These are phyloP conservation scores for Rutidosis leptorrhynchoides DNA, from an alignment of 129 eudicot species.

Conservation along the genomic window DNA sequence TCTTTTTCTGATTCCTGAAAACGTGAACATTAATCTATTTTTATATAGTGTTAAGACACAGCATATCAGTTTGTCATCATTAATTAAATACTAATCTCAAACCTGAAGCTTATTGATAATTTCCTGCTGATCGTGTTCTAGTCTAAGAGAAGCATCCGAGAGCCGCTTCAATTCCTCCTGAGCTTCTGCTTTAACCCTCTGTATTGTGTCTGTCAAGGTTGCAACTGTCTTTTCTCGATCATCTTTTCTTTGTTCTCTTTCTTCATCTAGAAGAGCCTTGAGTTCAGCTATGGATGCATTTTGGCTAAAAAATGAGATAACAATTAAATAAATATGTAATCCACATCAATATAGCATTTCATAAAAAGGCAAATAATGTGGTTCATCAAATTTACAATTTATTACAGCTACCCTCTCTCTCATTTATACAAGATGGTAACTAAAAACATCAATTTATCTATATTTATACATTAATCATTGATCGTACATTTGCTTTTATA, in stretches of 20 bases:
- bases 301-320: conserved; percentile 58
- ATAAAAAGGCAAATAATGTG: too few relatives aligned
- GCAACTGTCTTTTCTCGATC: conserved; percentile 74
- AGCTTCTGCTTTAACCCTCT: conserved; percentile 77
- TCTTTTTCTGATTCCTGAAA: conserved; percentile 82
- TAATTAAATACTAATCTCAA: conserved; percentile 14
- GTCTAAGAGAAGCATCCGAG: conserved; percentile 54
- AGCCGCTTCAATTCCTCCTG: conserved; percentile 76
- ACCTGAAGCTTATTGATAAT: conserved; percentile 93
- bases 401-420: background rate
- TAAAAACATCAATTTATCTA: conserved; percentile 8
- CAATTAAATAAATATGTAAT: conserved; percentile 7
- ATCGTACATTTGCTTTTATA: background rate
- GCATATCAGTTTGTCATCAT: conserved; percentile 7
- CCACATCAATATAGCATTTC: conserved; percentile 5
- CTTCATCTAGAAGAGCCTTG: conserved; percentile 71
- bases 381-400: background rate
- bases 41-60: conserved; percentile 1
- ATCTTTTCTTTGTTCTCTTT: conserved; percentile 85
- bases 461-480: background rate
- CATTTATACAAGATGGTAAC: conserved; percentile 7
- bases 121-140: conserved; percentile 95
- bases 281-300: conserved; percentile 69
- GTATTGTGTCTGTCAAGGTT: conserved; percentile 58
- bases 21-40: conserved; percentile 13